These are phyloP conservation scores for Penicillium psychrosexuale DNA, from an alignment of 2,329 filamentous ascomycete genomes.

Conservation along the genomic window DNA sequence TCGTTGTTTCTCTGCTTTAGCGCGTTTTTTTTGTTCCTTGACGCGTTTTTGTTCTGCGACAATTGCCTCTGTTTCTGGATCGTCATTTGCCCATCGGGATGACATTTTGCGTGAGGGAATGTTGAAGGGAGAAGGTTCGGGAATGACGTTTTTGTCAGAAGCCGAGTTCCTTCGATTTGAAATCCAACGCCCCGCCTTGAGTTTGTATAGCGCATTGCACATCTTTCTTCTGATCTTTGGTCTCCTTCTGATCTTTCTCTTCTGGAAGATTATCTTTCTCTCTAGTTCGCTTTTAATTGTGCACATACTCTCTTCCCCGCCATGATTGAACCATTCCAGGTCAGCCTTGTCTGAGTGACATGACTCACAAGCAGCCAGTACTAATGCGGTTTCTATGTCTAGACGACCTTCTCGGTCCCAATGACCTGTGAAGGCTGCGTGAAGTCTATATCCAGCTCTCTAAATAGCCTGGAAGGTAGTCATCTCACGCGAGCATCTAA, in stretches of 20 bases:
- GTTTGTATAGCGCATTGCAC: constrained; percentile 1
- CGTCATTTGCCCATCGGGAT: constrained; percentile 85
- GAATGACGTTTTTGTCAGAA: constrained; percentile 25
- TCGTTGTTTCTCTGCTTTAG: constrained; percentile 77
- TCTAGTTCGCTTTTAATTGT: background rate
- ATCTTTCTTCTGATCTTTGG: background rate
- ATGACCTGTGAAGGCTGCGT: constrained; percentile 89
- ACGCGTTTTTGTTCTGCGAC: constrained; percentile 67
- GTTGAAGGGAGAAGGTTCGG: constrained; percentile 7
- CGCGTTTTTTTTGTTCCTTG: constrained; percentile 84
- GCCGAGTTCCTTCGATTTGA: constrained; percentile 33
- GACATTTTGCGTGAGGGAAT: constrained; percentile 48
- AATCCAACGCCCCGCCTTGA: constrained; percentile 27
- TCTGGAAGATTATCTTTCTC: background rate
- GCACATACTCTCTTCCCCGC: constrained; percentile 11
- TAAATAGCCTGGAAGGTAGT: constrained; percentile 68
- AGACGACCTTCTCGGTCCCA: constrained; percentile 94
- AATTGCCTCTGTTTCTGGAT: constrained; percentile 73
- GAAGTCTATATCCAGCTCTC: constrained; percentile 74
- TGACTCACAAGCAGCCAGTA: background rate
- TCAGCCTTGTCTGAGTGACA: constrained; percentile 21
- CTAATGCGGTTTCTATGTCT: constrained; percentile 17
- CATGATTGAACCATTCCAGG: constrained; percentile 50
- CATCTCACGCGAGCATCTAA: background rate
- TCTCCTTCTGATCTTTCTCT: background rate